These are phyloP conservation scores for Penicillium oxalicum DNA, from an alignment of 2,329 filamentous ascomycete genomes.

Conservation along the genomic window DNA sequence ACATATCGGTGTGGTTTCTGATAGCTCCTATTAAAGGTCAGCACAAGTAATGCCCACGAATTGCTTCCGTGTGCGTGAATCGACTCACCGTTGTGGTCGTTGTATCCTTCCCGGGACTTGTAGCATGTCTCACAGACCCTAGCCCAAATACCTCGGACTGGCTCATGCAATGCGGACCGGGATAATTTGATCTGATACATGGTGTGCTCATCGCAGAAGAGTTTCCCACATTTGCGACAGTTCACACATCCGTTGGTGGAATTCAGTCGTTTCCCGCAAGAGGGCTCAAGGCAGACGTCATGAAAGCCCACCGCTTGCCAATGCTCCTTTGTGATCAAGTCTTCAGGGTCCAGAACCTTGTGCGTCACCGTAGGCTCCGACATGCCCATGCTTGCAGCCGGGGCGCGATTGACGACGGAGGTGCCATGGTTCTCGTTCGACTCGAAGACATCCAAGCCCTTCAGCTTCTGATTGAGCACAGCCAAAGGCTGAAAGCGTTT, in stretches of 20 bases:
- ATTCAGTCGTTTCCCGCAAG: conserved; percentile 74
- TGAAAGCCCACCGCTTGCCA: conserved; percentile 74
- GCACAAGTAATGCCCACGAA: not conserved
- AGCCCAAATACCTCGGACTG: conserved; percentile 85
- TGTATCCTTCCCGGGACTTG: conserved; percentile 92
- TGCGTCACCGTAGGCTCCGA: conserved; percentile 27
- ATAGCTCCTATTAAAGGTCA: conserved; percentile 46
- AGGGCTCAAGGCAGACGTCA: conserved; percentile 80
- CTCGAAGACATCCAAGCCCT: conserved; percentile 88
- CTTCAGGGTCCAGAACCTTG: conserved; percentile 66
- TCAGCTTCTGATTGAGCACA: conserved; percentile 86
- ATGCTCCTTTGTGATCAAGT: conserved; percentile 78
- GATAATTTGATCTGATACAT: conserved; percentile 99
- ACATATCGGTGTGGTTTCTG: conserved; percentile 66
- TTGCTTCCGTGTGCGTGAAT: not conserved
- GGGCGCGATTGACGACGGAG: conserved; percentile 31
- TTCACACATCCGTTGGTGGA: conserved; percentile 79
- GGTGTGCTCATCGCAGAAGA: conserved; percentile 96
- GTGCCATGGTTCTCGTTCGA: conserved; percentile 65
- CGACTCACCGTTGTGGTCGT: conserved; percentile 64
- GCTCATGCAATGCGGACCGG: conserved; percentile 80
- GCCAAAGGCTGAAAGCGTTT: conserved; percentile 90
- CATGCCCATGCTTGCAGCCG: conserved; percentile 18
- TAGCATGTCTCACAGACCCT: conserved; percentile 98
- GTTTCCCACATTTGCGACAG: conserved; percentile 82